Evolutionary conservation across 2,329 filamentous ascomycete genomes (phyloP), one percentile per base, ranked within the genome.

Genomic region (Tetracladium maxilliforme): DNA sequence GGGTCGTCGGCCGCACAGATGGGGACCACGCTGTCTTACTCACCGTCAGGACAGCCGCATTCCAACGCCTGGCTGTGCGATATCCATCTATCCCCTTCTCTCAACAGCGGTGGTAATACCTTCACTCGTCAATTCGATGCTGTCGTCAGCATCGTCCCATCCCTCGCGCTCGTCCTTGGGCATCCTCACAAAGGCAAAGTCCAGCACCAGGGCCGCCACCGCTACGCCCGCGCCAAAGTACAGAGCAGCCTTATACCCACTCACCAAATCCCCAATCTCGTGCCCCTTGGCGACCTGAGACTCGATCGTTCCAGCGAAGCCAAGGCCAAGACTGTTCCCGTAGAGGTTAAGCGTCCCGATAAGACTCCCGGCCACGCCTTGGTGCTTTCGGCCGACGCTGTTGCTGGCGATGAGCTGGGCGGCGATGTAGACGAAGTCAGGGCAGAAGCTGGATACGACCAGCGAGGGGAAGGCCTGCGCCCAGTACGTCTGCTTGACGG

Each of bases 371-470:
- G 61, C 62, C 4, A 66, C 47, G 0, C 64, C 63, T 25, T 68
- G 61, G 13, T 68, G 49, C 5, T 51, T 47, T 4, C 49, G 45
- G 4, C 37, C 45, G 16, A 67, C 61, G 1, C 50, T 52, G 28
- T 66, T 64, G 27, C 61, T 65, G 0, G 61, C 58, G 27, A 67
- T 62, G 5, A 68, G 58, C 30, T 66, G 58, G 0, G 58, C 58
- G 0, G 57, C 58, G 0, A 58, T 55, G 26, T 55, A 64, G 5
- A 62, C 49, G 3, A 66, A 52, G 30, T 67, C 62, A 0, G 58
- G 58, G 16, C 54, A 58, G 34, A 56, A 35, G 3, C 44, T 36
- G 5, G 35, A 35, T 2, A 54, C 15, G 1, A 50, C 2, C 4
- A 35, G 35, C 14, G 46, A 47, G 1, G 43, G 55, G 24, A 65